A percentile compares a stretch with the other conserved stretches of the same genome.
These are phyloP conservation scores for Fragaria nilgerrensis DNA, from an alignment of 306 rosid species.

Conservation along the genomic window DNA sequence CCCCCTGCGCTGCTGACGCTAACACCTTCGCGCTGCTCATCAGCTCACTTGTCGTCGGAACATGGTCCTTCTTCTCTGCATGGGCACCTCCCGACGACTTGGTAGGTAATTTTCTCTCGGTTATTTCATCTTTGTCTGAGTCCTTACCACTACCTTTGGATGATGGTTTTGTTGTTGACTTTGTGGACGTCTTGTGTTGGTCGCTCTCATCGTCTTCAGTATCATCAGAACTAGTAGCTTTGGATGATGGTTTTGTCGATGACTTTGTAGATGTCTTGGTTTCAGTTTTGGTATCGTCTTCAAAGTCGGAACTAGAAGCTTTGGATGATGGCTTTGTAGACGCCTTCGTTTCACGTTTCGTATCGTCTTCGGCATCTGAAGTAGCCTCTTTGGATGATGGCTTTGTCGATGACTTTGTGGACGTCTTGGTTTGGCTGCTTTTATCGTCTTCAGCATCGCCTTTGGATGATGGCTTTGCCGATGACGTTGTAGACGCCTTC, in stretches of 20 bases:
- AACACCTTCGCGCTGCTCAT: slow-evolving; percentile 46
- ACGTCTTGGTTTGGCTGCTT: background rate
- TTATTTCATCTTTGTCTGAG: background rate
- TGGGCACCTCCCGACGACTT: background rate
- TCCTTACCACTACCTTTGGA: background rate
- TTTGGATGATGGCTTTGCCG: background rate
- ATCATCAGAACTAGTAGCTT: background rate
- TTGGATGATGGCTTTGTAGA: background rate
- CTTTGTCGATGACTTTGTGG: background rate
- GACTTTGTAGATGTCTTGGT: too few species aligned
- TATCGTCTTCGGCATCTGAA: background rate
- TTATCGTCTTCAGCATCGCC: background rate
- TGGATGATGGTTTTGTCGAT: background rate
- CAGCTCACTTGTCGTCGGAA: slow-evolving; percentile 33
- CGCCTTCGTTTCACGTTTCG: background rate
- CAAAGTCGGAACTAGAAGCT: background rate
- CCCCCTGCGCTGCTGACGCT: slow-evolving; percentile 43
- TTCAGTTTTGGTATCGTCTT: background rate
- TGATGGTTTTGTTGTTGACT: background rate
- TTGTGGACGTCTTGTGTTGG: background rate
- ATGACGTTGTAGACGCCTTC: background rate
- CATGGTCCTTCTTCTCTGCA: background rate
- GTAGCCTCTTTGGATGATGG: background rate
- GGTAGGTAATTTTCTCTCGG: background rate
- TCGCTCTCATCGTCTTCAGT: background rate